phyloP scores from a whole-genome alignment of 2,329 filamentous ascomycete genomes.

The Claviceps monticola region DNA sequence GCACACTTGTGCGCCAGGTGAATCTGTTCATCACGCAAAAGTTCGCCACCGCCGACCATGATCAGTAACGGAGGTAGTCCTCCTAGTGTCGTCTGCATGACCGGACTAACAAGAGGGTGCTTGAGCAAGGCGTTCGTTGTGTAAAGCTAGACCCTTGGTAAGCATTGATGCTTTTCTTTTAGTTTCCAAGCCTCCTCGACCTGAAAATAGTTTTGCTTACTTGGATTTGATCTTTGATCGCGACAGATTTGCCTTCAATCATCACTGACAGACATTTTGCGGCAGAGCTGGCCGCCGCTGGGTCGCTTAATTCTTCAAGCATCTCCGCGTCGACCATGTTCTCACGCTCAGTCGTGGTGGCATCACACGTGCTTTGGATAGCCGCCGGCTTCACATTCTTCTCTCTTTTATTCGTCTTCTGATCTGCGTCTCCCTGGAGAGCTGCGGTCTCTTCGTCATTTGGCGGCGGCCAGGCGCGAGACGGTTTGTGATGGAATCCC shows the following conservation, averaged over 20 bases:
- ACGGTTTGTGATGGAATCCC: constrained; percentile 86
- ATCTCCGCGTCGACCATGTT: constrained; percentile 13
- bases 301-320: constrained; percentile 10
- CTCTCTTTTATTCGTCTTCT: constrained; percentile 16
- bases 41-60: constrained; percentile 75
- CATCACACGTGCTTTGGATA: constrained; percentile 17
- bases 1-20: constrained; percentile 92
- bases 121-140: constrained; percentile 72
- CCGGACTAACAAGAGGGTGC: constrained; percentile 81
- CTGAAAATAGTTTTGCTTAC: constrained; percentile 24
- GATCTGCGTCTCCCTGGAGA: constrained; percentile 36
- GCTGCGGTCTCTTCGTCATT: constrained; percentile 58
- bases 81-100: constrained; percentile 76
- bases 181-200: background rate
- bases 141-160: constrained; percentile 38
- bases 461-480: constrained; percentile 81
- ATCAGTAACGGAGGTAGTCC: constrained; percentile 81
- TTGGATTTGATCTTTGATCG: constrained; percentile 86
- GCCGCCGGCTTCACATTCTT: constrained; percentile 8
- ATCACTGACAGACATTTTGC: constrained; percentile 43
- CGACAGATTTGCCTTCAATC: constrained; percentile 56
- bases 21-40: constrained; percentile 86
- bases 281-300: constrained; percentile 13
- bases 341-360: constrained; percentile 20
- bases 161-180: background rate